Evolutionary conservation across 768 basidiomycete genomes (phyloP), one percentile per base, ranked within the genome.

Genomic region (Boletus tomentosulus): DNA sequence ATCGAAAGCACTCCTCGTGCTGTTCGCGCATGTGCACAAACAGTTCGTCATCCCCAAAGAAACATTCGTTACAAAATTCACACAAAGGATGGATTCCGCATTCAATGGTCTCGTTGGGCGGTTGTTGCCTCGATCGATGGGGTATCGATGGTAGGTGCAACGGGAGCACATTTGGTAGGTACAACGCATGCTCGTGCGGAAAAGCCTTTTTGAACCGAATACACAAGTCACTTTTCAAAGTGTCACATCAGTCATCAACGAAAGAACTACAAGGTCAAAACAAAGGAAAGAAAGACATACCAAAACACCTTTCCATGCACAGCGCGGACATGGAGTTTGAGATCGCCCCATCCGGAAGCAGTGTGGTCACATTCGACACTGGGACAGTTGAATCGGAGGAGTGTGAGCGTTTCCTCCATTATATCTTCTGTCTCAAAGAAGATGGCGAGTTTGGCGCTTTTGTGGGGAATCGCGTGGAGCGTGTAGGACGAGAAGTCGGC

Each of bases 1-100:
- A 99, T 11, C 98, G 69, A 61, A 97, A 97, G 67, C 96, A 98
- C 64, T 98, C 95, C 69, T 99, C 96, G 71, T 99, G 96, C 45
- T 76, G 77, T 64, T 94, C 87, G 49, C 95, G 83, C 86, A 98
- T 91, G 68, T 99, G 97, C 24, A 84, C 75, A 66, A 86, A 97
- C 19, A 98, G 73, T 63, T 94, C 94, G 63, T 98, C 96, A 50
- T 87, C 86, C n/a, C 86, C 76, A 66, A 95, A 97, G 78, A 89
- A 94, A 61, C 89, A 94, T 61, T 92, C 88, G 16, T 82, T 82
- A 62, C 94, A 97, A 68, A 98, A 98, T 62, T 83, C 83, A 68
- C 92, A 95, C 2, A 89, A 61, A 0, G 91, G 90, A 59, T 93
- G 90, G 1, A 83, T 66, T 3, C 85, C 87, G 11, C 87, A 84